Conservation (phyloP, 306 rosid species). For the Prunus kanzakura region DNA sequence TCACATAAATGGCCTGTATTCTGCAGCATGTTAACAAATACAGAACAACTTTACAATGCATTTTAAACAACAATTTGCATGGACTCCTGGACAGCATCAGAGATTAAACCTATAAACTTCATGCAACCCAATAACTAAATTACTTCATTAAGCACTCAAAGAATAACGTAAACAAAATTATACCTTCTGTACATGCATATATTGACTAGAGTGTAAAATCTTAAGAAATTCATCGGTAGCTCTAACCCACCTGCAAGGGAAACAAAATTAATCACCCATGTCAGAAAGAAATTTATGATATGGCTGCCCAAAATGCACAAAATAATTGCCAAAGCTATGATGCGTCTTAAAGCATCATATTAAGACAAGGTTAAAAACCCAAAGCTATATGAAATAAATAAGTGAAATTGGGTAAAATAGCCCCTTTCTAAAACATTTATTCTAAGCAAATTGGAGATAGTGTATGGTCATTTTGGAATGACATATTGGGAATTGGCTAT, state of each 20-base stretch:
- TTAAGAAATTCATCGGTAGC: conserved; percentile 65
- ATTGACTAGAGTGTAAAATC: conserved; percentile 53
- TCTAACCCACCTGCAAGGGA: conserved; percentile 83
- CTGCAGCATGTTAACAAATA: neutral
- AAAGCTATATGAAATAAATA: neutral
- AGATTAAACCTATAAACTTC: neutral
- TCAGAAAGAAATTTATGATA: neutral
- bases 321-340: too few relatives aligned
- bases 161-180: neutral
- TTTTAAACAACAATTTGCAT: neutral
- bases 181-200: conserved; percentile 75
- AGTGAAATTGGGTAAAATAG: too few relatives aligned
- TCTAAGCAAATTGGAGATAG: too few relatives aligned
- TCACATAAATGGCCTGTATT: conserved; percentile 10
- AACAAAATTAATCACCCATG: neutral
- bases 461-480: too few relatives aligned
- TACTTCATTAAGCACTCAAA: neutral
- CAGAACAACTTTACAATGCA: neutral
- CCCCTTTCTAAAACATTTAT: too few relatives aligned
- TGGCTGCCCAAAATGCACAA: neutral
- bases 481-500: too few relatives aligned
- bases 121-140: neutral
- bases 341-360: neutral
- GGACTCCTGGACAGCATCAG: neutral
- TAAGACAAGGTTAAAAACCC: neutral